Evolutionary conservation across 208 protist genomes (phyloP).

Genomic region (Trichomonas gallinae): DNA sequence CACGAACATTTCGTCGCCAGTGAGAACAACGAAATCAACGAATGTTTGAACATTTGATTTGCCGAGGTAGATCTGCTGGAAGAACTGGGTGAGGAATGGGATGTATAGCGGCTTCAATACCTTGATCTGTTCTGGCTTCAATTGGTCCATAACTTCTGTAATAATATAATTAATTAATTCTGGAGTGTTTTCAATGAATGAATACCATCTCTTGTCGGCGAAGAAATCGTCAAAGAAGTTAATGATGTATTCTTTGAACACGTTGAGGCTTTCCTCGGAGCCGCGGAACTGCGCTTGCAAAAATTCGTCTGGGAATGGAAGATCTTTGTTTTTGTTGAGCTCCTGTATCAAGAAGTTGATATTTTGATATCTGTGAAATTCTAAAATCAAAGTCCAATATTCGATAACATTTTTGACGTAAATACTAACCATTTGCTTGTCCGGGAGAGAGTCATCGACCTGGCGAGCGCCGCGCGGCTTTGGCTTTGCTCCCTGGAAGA

Average conservation of each 20-base stretch:
- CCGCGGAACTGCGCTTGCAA: background rate
- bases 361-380: background rate
- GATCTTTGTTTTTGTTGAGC: background rate
- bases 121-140: background rate
- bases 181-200: background rate
- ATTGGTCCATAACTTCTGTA: background rate
- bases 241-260: background rate
- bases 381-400: background rate
- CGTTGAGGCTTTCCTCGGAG: background rate
- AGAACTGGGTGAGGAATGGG: background rate
- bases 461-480: background rate
- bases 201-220: background rate
- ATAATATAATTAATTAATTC: background rate
- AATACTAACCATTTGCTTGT: background rate
- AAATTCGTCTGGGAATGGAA: background rate
- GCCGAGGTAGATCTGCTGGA: background rate
- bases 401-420: background rate
- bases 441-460: background rate
- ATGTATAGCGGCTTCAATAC: background rate
- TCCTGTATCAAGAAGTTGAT: background rate
- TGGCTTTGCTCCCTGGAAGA: background rate
- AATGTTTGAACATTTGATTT: background rate
- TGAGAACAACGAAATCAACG: background rate
- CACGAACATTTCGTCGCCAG: background rate
- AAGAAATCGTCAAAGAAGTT: background rate